phyloP scores from a whole-genome alignment of 495 filamentous ascomycete species.

The Hyphodiscus hymeniophilus region DNA sequence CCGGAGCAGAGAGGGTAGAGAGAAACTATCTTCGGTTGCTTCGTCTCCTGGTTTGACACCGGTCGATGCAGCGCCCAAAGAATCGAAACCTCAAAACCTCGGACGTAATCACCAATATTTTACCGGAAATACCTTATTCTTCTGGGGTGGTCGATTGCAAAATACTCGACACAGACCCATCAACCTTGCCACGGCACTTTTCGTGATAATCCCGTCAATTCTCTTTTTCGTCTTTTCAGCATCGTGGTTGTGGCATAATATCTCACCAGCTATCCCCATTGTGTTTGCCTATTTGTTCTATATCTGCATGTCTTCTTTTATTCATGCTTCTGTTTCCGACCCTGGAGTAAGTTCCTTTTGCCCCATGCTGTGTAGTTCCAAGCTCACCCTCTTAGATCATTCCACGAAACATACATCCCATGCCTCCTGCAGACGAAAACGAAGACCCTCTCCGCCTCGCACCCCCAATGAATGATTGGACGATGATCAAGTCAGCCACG shows the following conservation, averaged over 20 bases:
- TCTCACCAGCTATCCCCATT: slow-evolving; percentile 88
- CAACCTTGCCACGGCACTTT: slow-evolving; percentile 76
- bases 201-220: slow-evolving; percentile 65
- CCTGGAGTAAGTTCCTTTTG: slow-evolving; percentile 65
- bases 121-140: slow-evolving; percentile 85
- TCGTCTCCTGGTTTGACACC: slow-evolving; percentile 60
- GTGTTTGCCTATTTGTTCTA: slow-evolving; percentile 85
- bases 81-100: slow-evolving; percentile 17
- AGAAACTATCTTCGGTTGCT: slow-evolving; percentile 66
- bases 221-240: slow-evolving; percentile 86
- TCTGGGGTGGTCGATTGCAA: slow-evolving; percentile 72
- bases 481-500: slow-evolving; percentile 66
- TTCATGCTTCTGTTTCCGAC: slow-evolving; percentile 86
- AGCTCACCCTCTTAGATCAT: slow-evolving; percentile 50
- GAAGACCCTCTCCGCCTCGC: slow-evolving; percentile 73
- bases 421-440: slow-evolving; percentile 46
- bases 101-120: slow-evolving; percentile 88
- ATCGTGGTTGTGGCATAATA: slow-evolving; percentile 81
- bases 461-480: slow-evolving; percentile 85
- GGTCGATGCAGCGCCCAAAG: slow-evolving; percentile 11
- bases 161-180: slow-evolving; percentile 87
- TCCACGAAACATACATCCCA: slow-evolving; percentile 66
- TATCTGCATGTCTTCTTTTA: slow-evolving; percentile 83
- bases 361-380: neutral
- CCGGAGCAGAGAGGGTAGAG: slow-evolving; percentile 52